Percentiles rank a stretch among this genome's conserved stretches.
phyloP scores from a whole-genome alignment of 805 yeast genomes.

The Saccharomyces mikatae region DNA sequence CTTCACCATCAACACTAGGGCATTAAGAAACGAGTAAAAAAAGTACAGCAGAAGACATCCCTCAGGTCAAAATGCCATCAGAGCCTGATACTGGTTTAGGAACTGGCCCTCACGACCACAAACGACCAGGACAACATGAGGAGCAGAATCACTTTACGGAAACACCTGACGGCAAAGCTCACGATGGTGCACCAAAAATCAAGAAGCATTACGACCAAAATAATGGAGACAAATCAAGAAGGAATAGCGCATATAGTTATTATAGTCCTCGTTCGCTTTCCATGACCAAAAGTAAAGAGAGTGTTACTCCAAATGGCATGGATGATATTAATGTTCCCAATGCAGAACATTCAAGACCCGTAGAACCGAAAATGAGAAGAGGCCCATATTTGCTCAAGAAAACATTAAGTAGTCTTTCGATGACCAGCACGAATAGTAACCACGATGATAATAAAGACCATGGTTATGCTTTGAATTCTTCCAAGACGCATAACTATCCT shows the following conservation, averaged over 20 bases:
- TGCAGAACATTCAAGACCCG: neutral
- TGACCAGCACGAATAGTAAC: slow-evolving; percentile 5
- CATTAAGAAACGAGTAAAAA: neutral
- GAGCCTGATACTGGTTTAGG: neutral
- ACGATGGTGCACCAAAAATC: slow-evolving; percentile 9
- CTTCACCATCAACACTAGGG: neutral
- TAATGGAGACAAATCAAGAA: neutral
- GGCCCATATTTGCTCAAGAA: slow-evolving; percentile 12
- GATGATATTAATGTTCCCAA: neutral
- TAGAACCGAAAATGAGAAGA: slow-evolving; percentile 9
- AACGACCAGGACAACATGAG: neutral
- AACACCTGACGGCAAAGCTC: slow-evolving; percentile 1
- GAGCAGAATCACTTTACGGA: neutral
- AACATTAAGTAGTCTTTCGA: slow-evolving; percentile 21
- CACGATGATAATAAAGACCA: neutral
- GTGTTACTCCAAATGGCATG: neutral
- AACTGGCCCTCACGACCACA: neutral
- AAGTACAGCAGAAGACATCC: neutral
- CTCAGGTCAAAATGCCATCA: neutral
- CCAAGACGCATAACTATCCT: neutral
- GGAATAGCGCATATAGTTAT: slow-evolving; percentile 2
- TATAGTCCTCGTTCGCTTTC: slow-evolving; percentile 1
- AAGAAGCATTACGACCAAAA: slow-evolving; percentile 2
- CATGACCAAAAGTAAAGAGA: slow-evolving; percentile 3
- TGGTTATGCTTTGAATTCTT: neutral